Conservation (phyloP, 2,329 filamentous ascomycete species). For the Aspergillus pseudoviridinutans region DNA sequence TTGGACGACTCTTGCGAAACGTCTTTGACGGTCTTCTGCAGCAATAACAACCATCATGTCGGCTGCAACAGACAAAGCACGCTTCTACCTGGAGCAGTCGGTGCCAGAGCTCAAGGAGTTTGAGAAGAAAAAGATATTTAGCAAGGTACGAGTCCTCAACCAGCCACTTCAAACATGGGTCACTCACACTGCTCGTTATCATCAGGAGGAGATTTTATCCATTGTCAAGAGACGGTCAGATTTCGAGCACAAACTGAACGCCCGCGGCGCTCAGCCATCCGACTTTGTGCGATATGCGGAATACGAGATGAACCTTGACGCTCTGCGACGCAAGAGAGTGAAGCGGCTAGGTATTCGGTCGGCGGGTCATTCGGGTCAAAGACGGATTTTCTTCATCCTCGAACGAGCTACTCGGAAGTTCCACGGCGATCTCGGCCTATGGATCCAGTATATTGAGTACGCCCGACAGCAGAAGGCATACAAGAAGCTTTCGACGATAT, state of each 20-base stretch:
- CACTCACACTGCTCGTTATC: constrained; percentile 7
- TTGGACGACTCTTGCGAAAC: not conserved
- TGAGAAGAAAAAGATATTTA: constrained; percentile 88
- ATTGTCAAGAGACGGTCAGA: constrained; percentile 89
- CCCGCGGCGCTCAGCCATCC: constrained; percentile 68
- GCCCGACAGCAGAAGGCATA: constrained; percentile 63
- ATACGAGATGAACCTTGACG: constrained; percentile 65
- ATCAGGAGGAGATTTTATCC: constrained; percentile 78
- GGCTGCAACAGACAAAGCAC: constrained; percentile 84
- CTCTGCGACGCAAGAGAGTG: constrained; percentile 76
- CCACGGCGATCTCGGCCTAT: constrained; percentile 73
- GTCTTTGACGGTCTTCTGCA: not conserved
- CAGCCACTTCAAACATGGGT: not conserved
- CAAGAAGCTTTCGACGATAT: constrained; percentile 57
- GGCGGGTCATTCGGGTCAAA: constrained; percentile 68
- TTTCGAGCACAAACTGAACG: constrained; percentile 86
- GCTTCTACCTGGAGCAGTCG: constrained; percentile 88
- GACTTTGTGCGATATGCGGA: constrained; percentile 83
- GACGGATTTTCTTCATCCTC: constrained; percentile 82
- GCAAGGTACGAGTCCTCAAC: constrained; percentile 52
- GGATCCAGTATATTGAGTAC: constrained; percentile 87
- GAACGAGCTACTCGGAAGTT: constrained; percentile 83
- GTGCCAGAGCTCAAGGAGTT: constrained; percentile 91
- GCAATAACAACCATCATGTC: constrained; percentile 55
- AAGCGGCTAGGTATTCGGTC: constrained; percentile 73